phyloP scores from a whole-genome alignment of 805 yeast genomes.

The Wickerhamomyces rabaulensis region DNA sequence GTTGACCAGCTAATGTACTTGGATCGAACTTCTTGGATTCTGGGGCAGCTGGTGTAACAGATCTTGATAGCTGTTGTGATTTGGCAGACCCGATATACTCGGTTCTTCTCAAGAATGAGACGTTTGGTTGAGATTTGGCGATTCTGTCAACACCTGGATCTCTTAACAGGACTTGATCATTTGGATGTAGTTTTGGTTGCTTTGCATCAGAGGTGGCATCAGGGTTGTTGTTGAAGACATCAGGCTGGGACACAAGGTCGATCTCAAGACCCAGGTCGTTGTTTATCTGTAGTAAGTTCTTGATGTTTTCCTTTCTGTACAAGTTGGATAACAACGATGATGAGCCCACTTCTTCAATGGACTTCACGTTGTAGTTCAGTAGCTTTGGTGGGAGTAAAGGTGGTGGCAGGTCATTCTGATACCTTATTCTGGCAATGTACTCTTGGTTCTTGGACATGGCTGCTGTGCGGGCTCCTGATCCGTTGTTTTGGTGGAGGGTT shows the following conservation, averaged over 20 bases:
- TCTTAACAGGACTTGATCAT: conserved; percentile 67
- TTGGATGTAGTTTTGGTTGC: conserved; percentile 58
- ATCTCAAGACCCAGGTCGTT: conserved; percentile 71
- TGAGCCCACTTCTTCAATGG: conserved; percentile 41
- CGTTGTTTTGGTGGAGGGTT: neutral
- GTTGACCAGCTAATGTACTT: conserved; percentile 55
- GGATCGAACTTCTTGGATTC: conserved; percentile 22
- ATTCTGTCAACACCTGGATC: conserved; percentile 57
- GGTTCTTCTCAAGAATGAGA: conserved; percentile 88
- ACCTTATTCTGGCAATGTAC: conserved; percentile 76
- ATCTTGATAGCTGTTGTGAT: conserved; percentile 10
- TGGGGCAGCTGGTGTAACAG: conserved; percentile 8
- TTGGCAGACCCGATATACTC: conserved; percentile 56
- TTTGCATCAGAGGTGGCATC: neutral
- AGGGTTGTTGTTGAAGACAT: conserved; percentile 50
- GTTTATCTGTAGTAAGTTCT: conserved; percentile 53
- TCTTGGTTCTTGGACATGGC: conserved; percentile 55
- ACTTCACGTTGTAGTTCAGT: conserved; percentile 42
- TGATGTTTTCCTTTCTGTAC: conserved; percentile 65
- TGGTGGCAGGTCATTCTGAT: conserved; percentile 84
- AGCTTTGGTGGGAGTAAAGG: conserved; percentile 91
- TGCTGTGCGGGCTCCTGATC: neutral
- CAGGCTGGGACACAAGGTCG: conserved; percentile 62
- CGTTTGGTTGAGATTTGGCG: conserved; percentile 34
- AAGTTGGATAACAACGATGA: conserved; percentile 60